phyloP scores from a whole-genome alignment of 495 filamentous ascomycete species.

The Pyrenula massariospora region DNA sequence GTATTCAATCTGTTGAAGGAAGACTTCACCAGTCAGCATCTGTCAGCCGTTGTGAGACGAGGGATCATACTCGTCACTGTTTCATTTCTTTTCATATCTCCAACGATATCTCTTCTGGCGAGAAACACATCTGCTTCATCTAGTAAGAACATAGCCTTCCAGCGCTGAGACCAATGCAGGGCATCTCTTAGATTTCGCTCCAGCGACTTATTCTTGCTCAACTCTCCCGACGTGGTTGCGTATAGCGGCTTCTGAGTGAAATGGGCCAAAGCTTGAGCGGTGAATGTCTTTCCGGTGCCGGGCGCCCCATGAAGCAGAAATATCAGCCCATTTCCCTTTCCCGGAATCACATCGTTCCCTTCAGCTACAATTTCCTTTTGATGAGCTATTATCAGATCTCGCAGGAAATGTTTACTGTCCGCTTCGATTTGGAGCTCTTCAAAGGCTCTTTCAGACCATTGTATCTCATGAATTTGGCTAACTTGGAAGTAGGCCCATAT shows the following conservation, averaged over 20 bases:
- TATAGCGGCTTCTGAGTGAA: neutral
- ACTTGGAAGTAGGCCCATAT: neutral
- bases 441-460: neutral
- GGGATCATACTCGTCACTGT: slow-evolving; percentile 16
- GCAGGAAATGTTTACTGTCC: neutral
- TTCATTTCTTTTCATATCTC: slow-evolving; percentile 34
- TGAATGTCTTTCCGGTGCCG: slow-evolving; percentile 27
- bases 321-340: slow-evolving; percentile 32
- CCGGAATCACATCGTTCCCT: slow-evolving; percentile 13
- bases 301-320: slow-evolving; percentile 42
- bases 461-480: neutral
- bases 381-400: neutral
- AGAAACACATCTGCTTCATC: slow-evolving; percentile 51
- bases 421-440: neutral
- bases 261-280: slow-evolving; percentile 13
- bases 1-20: slow-evolving; percentile 38
- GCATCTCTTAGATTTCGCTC: neutral
- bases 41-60: neutral
- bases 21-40: slow-evolving; percentile 15
- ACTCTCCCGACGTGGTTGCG: neutral
- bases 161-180: neutral
- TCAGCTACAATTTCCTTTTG: neutral
- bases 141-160: slow-evolving; percentile 17
- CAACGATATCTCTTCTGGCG: slow-evolving; percentile 19
- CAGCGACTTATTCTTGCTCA: neutral